phyloP scores from a whole-genome alignment of 108 stramenopile species.

The Asterionellopsis glacialis region DNA sequence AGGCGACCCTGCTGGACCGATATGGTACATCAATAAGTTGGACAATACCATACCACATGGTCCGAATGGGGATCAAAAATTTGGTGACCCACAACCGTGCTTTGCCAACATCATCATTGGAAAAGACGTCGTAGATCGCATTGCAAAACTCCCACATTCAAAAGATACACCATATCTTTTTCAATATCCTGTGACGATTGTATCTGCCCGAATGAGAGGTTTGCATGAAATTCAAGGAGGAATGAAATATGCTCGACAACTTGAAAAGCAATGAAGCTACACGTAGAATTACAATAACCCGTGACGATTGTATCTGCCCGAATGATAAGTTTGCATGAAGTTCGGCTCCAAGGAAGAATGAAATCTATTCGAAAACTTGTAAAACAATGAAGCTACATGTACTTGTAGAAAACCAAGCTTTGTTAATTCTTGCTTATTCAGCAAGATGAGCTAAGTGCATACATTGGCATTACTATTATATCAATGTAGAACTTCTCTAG shows the following conservation, averaged over 20 bases:
- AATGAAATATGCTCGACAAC: too few species aligned
- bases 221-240: too few species aligned
- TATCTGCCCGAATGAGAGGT: constrained; percentile 1
- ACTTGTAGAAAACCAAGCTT: too few species aligned
- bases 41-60: constrained; percentile 58
- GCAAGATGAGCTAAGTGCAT: too few species aligned
- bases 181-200: neutral
- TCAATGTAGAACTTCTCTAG: too few species aligned
- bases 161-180: neutral
- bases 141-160: neutral
- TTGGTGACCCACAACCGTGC: constrained; percentile 1
- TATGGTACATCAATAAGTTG: constrained; percentile 82
- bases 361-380: too few species aligned
- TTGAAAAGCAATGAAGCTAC: too few species aligned
- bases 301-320: constrained; percentile 1
- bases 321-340: neutral
- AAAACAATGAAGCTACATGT: too few species aligned
- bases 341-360: too few species aligned
- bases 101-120: constrained; percentile 1
- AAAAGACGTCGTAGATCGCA: neutral
- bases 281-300: neutral
- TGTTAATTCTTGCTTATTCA: too few species aligned
- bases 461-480: too few species aligned
- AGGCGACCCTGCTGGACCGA: constrained; percentile 62
- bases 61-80: neutral